Evolutionary conservation across 1,139 yeast genomes (phyloP), one percentile per base, ranked within the genome.

Genomic region (Scheffersomyces lignicola): DNA sequence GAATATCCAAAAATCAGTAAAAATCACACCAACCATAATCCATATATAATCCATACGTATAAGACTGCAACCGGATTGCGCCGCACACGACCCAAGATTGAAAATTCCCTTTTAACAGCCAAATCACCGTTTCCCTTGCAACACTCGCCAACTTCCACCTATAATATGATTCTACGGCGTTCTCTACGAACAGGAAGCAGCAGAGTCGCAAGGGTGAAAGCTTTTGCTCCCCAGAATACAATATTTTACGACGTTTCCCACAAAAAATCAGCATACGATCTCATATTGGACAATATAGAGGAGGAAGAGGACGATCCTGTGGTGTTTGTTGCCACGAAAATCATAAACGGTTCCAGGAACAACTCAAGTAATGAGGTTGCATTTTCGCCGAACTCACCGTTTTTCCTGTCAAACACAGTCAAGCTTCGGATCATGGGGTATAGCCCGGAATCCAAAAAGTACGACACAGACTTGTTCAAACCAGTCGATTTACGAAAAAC

Each of bases 401-500:
- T 24, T 5, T 24, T 7, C 16, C 8, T 7, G 16, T 24, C 28
- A 10, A 7, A 24, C 8, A 7, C 6, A 14, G 10, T 24, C 14
- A 7, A 11, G 7, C 14, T 24, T 7, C 8, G 28, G 16, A 24
- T 24, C 14, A 24, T 24, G 26, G n/a, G n/a, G 10, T 7, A 5
- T 6, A 24, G 10, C 13, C 7, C 11, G 6, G 5, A 24, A 8
- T 8, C 5, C 5, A 7, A 24, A 8, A 24, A 27, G 29, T 21
- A 30, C 5, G 24, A 28, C 22, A 24, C 21, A 4, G 15, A 15
- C 10, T 17, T 27, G n/a, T 36, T 32, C 26, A 21, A 24, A 16
- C 36, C 39, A 7, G 29, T 36, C 5, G 31, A 33, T 14, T 13
- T 36, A 11, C 15, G 21, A n/a, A 23, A 26, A 5, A 34, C 36